These are phyloP conservation scores for Cyclostephanos invisitatus DNA, from an alignment of 108 stramenopile species.

Conservation along the genomic window DNA sequence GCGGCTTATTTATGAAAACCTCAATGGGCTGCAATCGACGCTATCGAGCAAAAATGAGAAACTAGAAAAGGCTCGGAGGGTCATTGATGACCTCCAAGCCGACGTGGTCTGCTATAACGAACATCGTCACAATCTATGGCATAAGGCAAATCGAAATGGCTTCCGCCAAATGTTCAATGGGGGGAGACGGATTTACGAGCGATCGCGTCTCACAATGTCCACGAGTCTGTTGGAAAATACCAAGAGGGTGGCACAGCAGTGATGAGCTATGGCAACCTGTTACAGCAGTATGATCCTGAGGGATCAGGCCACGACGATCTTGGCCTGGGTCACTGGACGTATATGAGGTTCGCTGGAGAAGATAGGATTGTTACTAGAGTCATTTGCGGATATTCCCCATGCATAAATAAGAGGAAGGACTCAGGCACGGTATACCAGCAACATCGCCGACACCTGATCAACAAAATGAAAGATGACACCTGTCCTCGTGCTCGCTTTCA, in stretches of 20 bases:
- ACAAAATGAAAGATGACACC: slow-evolving; percentile 7
- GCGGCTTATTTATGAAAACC: slow-evolving; percentile 3
- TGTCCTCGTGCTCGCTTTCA: neutral
- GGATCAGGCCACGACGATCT: slow-evolving; percentile 1
- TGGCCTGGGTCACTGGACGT: slow-evolving; percentile 8
- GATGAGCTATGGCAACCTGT: neutral
- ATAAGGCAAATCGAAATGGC: slow-evolving; percentile 9
- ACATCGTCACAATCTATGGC: slow-evolving; percentile 8
- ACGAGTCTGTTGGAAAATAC: slow-evolving; percentile 1
- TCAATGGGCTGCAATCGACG: neutral
- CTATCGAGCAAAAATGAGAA: neutral
- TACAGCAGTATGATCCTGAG: slow-evolving; percentile 1
- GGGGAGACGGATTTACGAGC: slow-evolving; percentile 2
- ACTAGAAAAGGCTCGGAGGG: neutral
- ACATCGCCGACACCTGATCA: slow-evolving; percentile 1
- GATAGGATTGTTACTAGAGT: neutral
- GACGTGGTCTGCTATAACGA: slow-evolving; percentile 7
- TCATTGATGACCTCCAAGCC: slow-evolving; percentile 7
- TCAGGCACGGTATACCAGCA: neutral
- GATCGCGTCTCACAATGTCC: slow-evolving; percentile 8
- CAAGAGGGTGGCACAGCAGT: slow-evolving; percentile 20
- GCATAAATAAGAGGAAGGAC: neutral
- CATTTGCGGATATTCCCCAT: neutral
- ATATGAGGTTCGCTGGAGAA: slow-evolving; percentile 9
- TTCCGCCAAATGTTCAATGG: slow-evolving; percentile 14